Evolutionary conservation across 495 filamentous ascomycete genomes (phyloP), one percentile per base, ranked within the genome.

Genomic region (Podospora pseudocomata): DNA sequence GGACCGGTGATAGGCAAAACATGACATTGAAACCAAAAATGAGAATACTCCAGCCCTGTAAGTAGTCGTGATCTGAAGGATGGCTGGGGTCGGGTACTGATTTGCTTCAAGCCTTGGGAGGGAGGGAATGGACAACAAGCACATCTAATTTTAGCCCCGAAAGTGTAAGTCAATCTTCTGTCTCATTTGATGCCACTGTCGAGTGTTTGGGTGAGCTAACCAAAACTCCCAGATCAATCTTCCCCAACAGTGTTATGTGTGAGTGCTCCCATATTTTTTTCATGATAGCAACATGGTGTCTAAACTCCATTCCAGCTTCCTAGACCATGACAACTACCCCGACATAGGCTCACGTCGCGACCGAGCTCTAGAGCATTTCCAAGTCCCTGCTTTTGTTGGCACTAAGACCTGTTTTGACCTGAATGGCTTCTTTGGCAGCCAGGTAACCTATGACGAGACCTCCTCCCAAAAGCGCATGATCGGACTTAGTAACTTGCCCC

Each of bases 361-460:
- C 49, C 57, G 30, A 18, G 56, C 72, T 13, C 70, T 74, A 2
- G 64, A 61, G 11, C 64, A 70, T 23, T 72, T 74, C 66, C 61
- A 69, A 53, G 72, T 74, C 30, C 72, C 72, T n/a, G 9, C 18
- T 9, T 74, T 68, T 34, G 64, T 74, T n/a, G 70, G 66, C 20
- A 69, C 62, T 30, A 53, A 68, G 18, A 72, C 72, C 15, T 74
- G 72, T 56, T 72, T 74, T 30, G 72, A 74, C 44, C 16, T 74
- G 3, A 74, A 72, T 60, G 72, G 70, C 53, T 74, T 68, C 68
- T 72, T 70, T 58, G 72, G 72, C 6, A 64, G 64, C 60, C 68
- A 63, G 4, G 39, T 66, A 30, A 59, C n/a, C 20, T 72, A 65
- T 44, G 57, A 64, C 26, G 65, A 67, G 32, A 26, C 28, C 28